A percentile compares a stretch with the other conserved stretches of the same genome.
phyloP scores from a whole-genome alignment of 352 stramenopile species.

The Globisporangium parvum region DNA sequence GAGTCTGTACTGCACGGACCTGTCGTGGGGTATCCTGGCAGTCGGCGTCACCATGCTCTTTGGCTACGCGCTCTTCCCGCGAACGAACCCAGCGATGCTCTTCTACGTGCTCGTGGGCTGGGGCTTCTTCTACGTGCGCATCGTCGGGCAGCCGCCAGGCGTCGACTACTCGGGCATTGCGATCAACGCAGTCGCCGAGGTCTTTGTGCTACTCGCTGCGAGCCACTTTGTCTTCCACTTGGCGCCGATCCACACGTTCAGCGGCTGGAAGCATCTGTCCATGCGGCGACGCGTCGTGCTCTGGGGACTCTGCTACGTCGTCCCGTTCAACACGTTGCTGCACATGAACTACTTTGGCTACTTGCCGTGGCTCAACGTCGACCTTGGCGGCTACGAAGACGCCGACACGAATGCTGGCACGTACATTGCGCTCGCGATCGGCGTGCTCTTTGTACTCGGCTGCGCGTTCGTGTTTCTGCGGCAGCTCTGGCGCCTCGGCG shows the following conservation, averaged over 20 bases:
- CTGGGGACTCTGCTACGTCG: constrained; percentile 58
- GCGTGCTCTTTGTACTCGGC: constrained; percentile 23
- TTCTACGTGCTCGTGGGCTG: constrained; percentile 51
- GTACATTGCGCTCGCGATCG: constrained; percentile 48
- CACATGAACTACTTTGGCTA: constrained; percentile 75
- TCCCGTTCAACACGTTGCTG: constrained; percentile 64
- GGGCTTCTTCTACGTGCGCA: constrained; percentile 69
- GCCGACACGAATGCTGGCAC: constrained; percentile 38
- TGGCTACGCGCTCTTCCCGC: constrained; percentile 49
- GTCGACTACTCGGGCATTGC: constrained; percentile 52
- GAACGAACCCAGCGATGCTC: constrained; percentile 29
- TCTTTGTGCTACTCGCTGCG: constrained; percentile 58
- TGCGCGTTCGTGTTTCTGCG: constrained; percentile 32
- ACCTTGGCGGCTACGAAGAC: constrained; percentile 58
- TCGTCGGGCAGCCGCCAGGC: constrained; percentile 53
- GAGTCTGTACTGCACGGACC: constrained; percentile 56
- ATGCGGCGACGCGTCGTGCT: constrained; percentile 33
- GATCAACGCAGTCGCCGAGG: constrained; percentile 46
- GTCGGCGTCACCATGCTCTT: constrained; percentile 26
- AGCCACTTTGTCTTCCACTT: constrained; percentile 36
- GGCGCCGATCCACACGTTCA: constrained; percentile 39
- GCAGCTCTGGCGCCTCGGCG: constrained; percentile 32
- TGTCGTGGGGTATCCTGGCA: constrained; percentile 67
- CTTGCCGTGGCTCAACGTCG: constrained; percentile 67
- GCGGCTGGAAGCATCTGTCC: constrained; percentile 25